These are phyloP conservation scores for Pholiota microspora DNA, from an alignment of 768 basidiomycete genomes.

Conservation along the genomic window DNA sequence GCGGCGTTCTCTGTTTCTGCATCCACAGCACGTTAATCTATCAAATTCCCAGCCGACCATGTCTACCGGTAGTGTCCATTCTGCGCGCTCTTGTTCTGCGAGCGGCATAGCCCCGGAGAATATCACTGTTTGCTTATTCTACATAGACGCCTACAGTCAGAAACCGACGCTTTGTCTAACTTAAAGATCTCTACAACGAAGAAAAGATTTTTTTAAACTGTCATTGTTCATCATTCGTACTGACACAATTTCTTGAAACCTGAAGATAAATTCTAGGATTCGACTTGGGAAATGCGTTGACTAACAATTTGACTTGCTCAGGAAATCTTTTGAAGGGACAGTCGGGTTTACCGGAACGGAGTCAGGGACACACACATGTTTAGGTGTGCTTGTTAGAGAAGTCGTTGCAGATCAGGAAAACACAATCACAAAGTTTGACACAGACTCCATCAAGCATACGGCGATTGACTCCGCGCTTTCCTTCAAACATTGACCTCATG, in stretches of 20 bases:
- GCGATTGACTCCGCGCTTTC: background rate
- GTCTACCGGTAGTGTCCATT: slow-evolving; percentile 63
- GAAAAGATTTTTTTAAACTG: slow-evolving; percentile 10
- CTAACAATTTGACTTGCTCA: background rate
- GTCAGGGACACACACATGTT: slow-evolving; percentile 2
- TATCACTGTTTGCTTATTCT: background rate
- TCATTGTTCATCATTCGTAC: background rate
- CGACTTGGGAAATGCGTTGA: background rate
- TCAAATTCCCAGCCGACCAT: slow-evolving; percentile 64
- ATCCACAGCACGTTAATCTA: slow-evolving; percentile 21
- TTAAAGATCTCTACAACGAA: background rate
- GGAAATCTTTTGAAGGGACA: background rate
- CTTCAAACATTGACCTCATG: background rate
- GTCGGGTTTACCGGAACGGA: background rate
- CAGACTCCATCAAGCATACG: background rate
- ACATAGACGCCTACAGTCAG: slow-evolving; percentile 5
- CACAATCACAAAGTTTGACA: slow-evolving; percentile 12
- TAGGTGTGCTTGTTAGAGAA: slow-evolving; percentile 14
- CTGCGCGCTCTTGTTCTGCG: background rate
- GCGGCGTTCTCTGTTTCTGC: slow-evolving; percentile 11
- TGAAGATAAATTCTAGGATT: background rate
- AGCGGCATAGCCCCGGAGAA: background rate
- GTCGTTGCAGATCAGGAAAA: slow-evolving; percentile 9
- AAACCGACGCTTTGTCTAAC: background rate
- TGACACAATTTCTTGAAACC: background rate